Evolutionary conservation across 305 asterid genomes (phyloP).

Genomic region (Petunia hybrid): DNA sequence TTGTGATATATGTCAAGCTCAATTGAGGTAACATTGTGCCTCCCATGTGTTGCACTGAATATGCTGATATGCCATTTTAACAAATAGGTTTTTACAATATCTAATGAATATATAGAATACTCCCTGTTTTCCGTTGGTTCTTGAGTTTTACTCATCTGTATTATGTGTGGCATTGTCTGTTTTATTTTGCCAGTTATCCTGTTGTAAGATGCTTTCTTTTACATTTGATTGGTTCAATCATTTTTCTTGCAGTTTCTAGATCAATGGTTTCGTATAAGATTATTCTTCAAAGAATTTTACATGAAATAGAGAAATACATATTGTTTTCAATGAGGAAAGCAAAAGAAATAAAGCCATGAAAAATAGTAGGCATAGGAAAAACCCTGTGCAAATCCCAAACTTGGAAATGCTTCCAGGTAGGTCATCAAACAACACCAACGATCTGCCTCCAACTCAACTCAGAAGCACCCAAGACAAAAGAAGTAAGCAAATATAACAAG

Average conservation of each 20-base stretch:
- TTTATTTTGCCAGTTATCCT: no score
- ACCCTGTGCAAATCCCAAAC: not conserved
- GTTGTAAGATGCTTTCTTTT: slow-evolving; percentile 2
- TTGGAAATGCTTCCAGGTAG: slow-evolving; percentile 8
- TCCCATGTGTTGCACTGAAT: no score
- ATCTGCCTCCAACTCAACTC: slow-evolving; percentile 3
- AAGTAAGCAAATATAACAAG: not conserved
- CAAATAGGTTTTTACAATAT: no score
- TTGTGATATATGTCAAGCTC: slow-evolving; percentile 12
- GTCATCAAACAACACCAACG: not conserved
- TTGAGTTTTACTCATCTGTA: no score
- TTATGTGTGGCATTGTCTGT: no score
- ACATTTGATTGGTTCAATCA: not conserved
- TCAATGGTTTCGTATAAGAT: not conserved
- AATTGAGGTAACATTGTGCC: no score
- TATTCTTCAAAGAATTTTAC: slow-evolving; percentile 14
- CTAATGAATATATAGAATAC: no score
- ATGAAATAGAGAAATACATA: not conserved
- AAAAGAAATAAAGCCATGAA: not conserved
- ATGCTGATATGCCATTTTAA: no score
- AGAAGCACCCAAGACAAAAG: slow-evolving; percentile 10
- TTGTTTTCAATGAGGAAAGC: not conserved
- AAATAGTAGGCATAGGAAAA: not conserved
- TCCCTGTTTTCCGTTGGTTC: no score
- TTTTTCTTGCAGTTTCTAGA: slow-evolving; percentile 5